phyloP scores from a whole-genome alignment of 2,329 filamentous ascomycete genomes.

The Grosmannia huntii region DNA sequence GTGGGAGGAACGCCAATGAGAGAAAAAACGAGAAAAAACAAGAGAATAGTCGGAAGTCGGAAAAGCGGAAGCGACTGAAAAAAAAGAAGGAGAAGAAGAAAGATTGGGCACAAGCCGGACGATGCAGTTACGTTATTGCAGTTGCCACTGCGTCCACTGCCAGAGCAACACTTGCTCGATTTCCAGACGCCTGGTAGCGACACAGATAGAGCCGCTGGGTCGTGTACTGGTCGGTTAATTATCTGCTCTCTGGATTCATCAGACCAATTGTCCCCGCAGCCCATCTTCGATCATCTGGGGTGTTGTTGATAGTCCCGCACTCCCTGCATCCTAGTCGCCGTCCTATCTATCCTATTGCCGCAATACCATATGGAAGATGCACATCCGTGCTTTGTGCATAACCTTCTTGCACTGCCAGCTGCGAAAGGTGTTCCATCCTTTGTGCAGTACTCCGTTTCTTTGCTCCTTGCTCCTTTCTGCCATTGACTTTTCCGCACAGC shows the following conservation, averaged over 20 bases:
- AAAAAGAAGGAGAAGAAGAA: background rate
- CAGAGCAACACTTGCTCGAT: background rate
- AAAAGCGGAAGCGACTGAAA: too few species aligned
- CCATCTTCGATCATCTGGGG: constrained; percentile 2
- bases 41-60: too few species aligned
- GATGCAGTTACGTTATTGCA: background rate
- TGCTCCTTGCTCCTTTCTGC: background rate
- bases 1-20: too few species aligned
- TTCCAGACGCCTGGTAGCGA: background rate
- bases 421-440: background rate
- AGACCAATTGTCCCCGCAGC: background rate
- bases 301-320: background rate
- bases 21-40: too few species aligned
- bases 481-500: background rate
- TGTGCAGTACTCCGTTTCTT: background rate
- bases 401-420: background rate
- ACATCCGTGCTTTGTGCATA: background rate
- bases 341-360: background rate
- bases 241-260: background rate
- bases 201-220: background rate
- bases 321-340: background rate
- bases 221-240: background rate
- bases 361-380: background rate
- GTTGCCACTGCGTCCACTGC: background rate
- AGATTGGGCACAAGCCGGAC: background rate